These are phyloP conservation scores for Leptodermis oblonga DNA, from an alignment of 257 asterid species.

Conservation along the genomic window DNA sequence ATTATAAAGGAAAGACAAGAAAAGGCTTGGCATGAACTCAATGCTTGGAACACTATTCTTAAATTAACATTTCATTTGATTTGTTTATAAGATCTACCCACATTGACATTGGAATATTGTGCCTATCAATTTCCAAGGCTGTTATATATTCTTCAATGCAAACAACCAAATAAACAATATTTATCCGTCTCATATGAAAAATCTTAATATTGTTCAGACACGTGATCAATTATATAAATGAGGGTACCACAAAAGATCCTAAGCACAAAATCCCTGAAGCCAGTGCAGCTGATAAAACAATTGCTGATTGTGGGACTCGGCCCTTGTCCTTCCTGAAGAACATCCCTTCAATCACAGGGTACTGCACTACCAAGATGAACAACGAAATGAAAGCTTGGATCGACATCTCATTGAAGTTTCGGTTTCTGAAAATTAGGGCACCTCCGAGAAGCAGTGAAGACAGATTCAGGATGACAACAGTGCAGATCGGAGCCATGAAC, in stretches of 20 bases:
- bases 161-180: no score
- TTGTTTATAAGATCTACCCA: no score
- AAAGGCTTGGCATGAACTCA: no score
- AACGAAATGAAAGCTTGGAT: slow-evolving; percentile 35
- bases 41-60: no score
- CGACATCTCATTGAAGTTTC: slow-evolving; percentile 24
- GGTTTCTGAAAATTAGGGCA: slow-evolving; percentile 9
- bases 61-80: no score
- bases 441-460: slow-evolving; percentile 35
- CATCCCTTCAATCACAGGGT: slow-evolving; percentile 64
- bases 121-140: no score
- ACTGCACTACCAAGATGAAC: slow-evolving; percentile 40
- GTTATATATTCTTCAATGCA: no score
- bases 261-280: neutral
- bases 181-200: no score
- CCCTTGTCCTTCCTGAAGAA: slow-evolving; percentile 32
- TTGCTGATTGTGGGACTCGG: neutral
- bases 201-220: no score
- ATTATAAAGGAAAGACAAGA: no score
- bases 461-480: slow-evolving; percentile 37
- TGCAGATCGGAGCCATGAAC: slow-evolving; percentile 47
- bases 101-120: no score
- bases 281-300: neutral
- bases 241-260: neutral
- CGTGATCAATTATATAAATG: no score